Conservation (phyloP, 2,329 filamentous ascomycete genomes). For the Pseudocercospora cruenta region DNA sequence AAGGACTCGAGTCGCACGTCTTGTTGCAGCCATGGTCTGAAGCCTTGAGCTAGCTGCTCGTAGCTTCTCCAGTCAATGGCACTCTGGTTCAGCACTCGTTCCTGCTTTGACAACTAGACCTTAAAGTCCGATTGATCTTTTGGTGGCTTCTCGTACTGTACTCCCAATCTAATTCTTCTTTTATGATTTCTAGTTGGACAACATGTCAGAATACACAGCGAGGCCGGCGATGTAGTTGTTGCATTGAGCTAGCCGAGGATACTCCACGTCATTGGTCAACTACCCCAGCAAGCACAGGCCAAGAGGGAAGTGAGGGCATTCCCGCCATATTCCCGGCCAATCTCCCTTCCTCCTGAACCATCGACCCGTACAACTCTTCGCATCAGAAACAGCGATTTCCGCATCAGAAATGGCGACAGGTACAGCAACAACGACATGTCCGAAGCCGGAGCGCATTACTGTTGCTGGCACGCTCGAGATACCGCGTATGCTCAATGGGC, state of each 20-base stretch:
- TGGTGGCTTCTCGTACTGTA: neutral
- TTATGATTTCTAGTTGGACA: neutral
- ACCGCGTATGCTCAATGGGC: slow-evolving; percentile 3
- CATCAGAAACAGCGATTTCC: neutral
- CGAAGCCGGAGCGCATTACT: neutral
- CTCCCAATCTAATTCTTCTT: neutral
- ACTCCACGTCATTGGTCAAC: neutral
- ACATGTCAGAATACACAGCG: neutral
- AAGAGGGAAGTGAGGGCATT: neutral
- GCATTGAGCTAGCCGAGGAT: slow-evolving; percentile 3
- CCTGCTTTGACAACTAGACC: neutral
- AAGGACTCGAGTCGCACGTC: neutral
- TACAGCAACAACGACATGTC: neutral
- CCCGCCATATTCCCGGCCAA: neutral
- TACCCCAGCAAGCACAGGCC: neutral
- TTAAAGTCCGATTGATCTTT: neutral
- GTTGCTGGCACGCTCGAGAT: neutral
- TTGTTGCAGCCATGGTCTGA: neutral
- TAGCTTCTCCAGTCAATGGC: neutral
- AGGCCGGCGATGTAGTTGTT: neutral
- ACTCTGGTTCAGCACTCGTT: too few relatives aligned
- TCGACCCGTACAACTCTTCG: neutral
- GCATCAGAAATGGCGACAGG: neutral
- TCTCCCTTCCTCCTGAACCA: neutral
- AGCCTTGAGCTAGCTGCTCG: neutral